Base-by-base conservation (phyloP, 495 filamentous ascomycete species). In the Annulohypoxylon nitens region DNA sequence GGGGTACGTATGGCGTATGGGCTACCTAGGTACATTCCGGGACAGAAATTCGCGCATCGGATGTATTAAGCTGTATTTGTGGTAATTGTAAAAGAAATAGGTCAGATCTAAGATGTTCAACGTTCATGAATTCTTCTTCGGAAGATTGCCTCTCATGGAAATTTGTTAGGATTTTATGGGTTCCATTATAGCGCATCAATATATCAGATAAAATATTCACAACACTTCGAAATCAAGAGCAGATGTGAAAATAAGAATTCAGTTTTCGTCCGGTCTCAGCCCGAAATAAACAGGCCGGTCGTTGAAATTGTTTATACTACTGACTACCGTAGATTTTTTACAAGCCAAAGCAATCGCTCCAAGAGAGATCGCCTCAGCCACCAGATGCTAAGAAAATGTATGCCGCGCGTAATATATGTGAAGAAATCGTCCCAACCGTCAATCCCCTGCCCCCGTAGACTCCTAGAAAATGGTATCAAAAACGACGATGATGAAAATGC, bases 381-480 rank as follows among this genome's bases (percentile, higher is more conserved):
- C 48, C 8, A 41, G 48, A 59, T 16, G n/a, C 33, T 36, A 43
- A 45, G 18, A 18, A 62, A 67, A 70, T 16, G 33, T 54, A 36
- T 68, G 59, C 63, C 63, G 60, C 64, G 20, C 54, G 12, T 53
- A 25, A 26, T 33, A 26, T 33, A 33, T 61, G 41, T 59, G 25
- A 59, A 60, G 59, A 23, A 59, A 70, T 64, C 61, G 50, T 64
- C 63, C 72, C 53, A 67, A 50, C 36, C 68, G 20, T 61, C 57
- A 59, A 23, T 62, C 61, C 66, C 61, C 8, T n/a, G 26, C 36
- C 63, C 72, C 63, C 34, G 20, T 33, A 64, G 51, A 71, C 68
- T 64, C 72, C 72, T 48, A 6, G 62, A 57, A 74, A 39, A 63
- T 75, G 72, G 72, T 75, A 75, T 75, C 72, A 75, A 71, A 62